Evolutionary conservation across 805 yeast species (phyloP), one percentile per base, ranked within the genome.

Genomic region (Kockiozyma suomiensis): DNA sequence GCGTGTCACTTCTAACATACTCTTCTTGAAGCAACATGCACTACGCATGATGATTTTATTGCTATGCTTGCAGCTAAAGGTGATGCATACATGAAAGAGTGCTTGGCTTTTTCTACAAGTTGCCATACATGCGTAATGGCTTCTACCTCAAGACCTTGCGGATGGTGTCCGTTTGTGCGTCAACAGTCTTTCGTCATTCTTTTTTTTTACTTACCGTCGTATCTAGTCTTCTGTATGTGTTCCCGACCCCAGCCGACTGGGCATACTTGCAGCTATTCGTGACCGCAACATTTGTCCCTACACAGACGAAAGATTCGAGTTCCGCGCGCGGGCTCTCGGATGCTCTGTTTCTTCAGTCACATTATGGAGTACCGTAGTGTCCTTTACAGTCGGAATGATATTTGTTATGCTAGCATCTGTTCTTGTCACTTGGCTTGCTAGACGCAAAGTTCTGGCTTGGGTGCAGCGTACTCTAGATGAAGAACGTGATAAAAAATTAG

Each of bases 91-190:
- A 56, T 46, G 43, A 41, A 35, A 15, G 59, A 38, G 32, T 59
- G 63, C 26, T 28, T 59, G 6, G 13, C 42, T 3, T 25, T 13
- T 25, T 59, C 63, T 8, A 45, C 51, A 21, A 38, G 25, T 45
- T 59, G 63, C 41, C 47, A 33, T 12, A 25, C 52, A 2, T 59
- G 63, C 49, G 33, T 59, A 7, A 19, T 48, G 21, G 60, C 59
- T 26, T 41, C 47, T 7, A 32, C 59, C 6, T 26, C 52, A 6
- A 49, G 41, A 17, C 56, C 60, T n/a, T 55, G 60, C 38, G 63
- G 63, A 5, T 59, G 63, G 63, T 59, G 63, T 43, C 63, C 63
- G 4, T 59, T 48, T 25, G 63, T 59, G 50, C n/a, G 63, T 43
- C 8, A 12, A 25, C 46, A 21, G 19, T 3, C 26, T 10, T 12